Evolutionary conservation across 306 rosid genomes (phyloP), one percentile per base, ranked within the genome.

Genomic region (Prinsepia uniflora): DNA sequence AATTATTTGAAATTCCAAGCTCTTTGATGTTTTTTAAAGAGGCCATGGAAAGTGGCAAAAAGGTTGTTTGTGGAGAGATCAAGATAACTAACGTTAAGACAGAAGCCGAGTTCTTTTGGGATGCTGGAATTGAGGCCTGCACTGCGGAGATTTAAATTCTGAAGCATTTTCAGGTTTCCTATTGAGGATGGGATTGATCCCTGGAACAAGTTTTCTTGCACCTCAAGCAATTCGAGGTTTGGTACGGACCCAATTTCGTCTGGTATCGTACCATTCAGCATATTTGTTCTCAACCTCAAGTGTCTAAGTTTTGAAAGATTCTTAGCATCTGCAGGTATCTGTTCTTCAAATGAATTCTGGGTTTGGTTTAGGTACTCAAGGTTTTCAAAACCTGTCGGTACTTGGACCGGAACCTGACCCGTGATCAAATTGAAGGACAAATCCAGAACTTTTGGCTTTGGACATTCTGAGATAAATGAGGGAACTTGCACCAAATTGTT

Each of bases 311-410:
- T 81, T 1, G 86, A 72, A 59, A 87, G 83, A 64, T 77, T 66
- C 63, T 75, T 79, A 76, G 83, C 57, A 46, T 77, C 75, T 49
- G 82, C 46, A 42, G 88, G 76, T 10, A 85, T 15, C 14, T 63
- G 63, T 50, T 90, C 92, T 53, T 76, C 58, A 44, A 87, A 75
- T 4, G 46, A 41, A 56, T 80, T 72, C 11, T 72, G 24, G 10
- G 86, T 78, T 46, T 85, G 86, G 75, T 87, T 59, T 34, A 88
- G 83, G 74, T 75, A 75, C 72, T 85, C 84, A 3, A 88, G 93
- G 74, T 66, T 83, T 8, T 7, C 67, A 67, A 88, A 65, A 53
- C 72, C 77, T 70, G 70, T 57, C 63, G 75, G 80, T 62, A 80
- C 5, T 45, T 72, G 65, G 50, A 81, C 84, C 44, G 87, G 86